A percentile compares a stretch with the other conserved stretches of the same genome.
Conservation (phyloP, 345 rosid species). For the Nasturtium officinale region DNA sequence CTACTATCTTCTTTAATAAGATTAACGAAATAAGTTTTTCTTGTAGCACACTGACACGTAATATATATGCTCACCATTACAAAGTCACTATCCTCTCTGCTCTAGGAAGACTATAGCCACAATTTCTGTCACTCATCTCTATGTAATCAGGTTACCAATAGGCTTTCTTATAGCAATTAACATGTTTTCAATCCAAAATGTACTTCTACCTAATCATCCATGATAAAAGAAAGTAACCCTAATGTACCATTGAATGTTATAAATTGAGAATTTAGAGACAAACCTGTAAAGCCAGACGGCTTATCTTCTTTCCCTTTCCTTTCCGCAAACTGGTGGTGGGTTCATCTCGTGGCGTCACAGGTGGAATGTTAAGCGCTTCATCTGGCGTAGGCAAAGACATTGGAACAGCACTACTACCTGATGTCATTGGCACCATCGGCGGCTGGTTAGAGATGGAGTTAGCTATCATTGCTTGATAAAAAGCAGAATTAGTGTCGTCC, state of each 20-base stretch:
- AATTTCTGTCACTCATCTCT: background rate
- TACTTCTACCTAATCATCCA: background rate
- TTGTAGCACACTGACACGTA: background rate
- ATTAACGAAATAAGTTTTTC: background rate
- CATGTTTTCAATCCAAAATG: background rate
- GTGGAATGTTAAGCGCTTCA: background rate
- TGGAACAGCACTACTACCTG: background rate
- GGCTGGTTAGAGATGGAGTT: background rate
- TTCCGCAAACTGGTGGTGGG: background rate
- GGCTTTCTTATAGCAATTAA: background rate
- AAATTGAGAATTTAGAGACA: background rate
- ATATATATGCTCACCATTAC: background rate
- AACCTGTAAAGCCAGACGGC: conserved; percentile 7
- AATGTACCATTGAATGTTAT: background rate
- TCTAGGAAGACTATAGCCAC: background rate
- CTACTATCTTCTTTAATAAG: background rate
- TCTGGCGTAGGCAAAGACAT: conserved; percentile 10
- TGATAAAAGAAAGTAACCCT: background rate
- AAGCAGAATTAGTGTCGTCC: conserved; percentile 3
- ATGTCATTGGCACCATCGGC: background rate
- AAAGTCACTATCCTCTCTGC: background rate
- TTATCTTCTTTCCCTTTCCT: background rate
- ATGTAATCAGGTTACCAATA: background rate
- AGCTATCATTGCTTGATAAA: conserved; percentile 21
- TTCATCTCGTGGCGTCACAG: background rate